Conservation (phyloP, 2,329 filamentous ascomycete genomes). For the Colletotrichum chrysophilum region DNA sequence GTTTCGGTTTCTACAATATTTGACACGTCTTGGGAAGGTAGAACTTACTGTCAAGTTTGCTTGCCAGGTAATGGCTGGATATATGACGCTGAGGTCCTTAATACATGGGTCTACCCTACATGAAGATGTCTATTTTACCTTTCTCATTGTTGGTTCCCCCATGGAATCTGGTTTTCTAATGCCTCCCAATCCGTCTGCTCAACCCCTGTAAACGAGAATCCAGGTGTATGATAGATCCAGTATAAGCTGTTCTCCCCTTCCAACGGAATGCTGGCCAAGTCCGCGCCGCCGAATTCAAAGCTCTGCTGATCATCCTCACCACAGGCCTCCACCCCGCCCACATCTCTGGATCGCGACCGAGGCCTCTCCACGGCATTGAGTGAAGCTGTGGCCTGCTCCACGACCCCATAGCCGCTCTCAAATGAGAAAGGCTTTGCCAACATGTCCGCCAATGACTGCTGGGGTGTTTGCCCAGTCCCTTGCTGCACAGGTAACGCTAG, state of each 20-base stretch:
- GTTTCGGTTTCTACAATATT: no score
- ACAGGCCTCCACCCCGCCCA: no score
- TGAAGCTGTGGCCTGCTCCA: background rate
- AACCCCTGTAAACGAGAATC: background rate
- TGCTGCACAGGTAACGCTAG: background rate
- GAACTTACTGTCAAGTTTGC: no score
- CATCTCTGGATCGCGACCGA: background rate
- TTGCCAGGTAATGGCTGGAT: no score
- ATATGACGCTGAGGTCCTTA: no score
- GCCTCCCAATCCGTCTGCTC: conserved; percentile 14
- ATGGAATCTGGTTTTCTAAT: background rate
- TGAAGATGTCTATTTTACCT: no score
- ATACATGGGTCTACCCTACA: no score
- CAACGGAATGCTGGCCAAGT: background rate
- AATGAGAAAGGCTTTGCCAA: background rate
- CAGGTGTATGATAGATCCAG: background rate
- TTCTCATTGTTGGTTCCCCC: no score
- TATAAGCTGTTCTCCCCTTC: conserved; percentile 8
- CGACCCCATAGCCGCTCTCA: background rate
- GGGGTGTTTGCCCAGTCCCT: background rate
- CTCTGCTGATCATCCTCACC: background rate
- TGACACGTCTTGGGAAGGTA: no score
- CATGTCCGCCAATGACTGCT: background rate
- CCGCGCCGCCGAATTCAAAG: background rate
- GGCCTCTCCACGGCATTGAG: background rate